Base-by-base conservation (phyloP, 169 alveolate species). In the Amoebophrya sp. region DNA sequence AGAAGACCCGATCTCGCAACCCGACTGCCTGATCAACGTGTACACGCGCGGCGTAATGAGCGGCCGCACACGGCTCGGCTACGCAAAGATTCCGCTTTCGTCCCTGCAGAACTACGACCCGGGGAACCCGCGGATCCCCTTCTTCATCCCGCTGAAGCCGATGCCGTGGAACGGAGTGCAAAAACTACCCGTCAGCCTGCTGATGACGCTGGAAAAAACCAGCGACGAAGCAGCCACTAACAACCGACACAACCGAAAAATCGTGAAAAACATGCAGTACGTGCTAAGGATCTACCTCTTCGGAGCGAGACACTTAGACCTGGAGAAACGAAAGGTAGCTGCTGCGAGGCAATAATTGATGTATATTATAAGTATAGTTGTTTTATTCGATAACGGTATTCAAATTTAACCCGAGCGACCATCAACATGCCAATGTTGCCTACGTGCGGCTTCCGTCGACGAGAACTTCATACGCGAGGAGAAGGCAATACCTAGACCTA, bases 81-180 rank as follows among this genome's bases (percentile, higher is more conserved):
- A 69, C n/a, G 38, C 40, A 0, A 69, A 29, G 88, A 1, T 69
- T 1, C 88, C 41, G n/a, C 39, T 69, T 39, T 10, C 88, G 20
- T 0, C n/a, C n/a, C 34, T 58, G 78, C 29, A 58, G 23, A 58
- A 58, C 29, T 58, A 58, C 78, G 78, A 58, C 2, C 78, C 78
- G 38, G 78, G 78, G 34, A 58, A 58, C 34, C 78, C 78, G 26
- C 26, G 78, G 29, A 58, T 58, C 0, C 78, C 78, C 10, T 58
- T 58, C 23, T 58, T 58, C 78, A 7, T n/a, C 34, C 78, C 78
- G 2, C 34, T 58, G 78, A 58, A 58, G 23, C 78, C 78, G 10
- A 58, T 58, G 78, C 78, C 78, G 29, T 58, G 78, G 78, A 58
- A 58, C 78, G 78, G 78, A 58, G 23, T 58, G 78, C 78, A 58